These are phyloP conservation scores for Mixia osmundae DNA, from an alignment of 1,284 basidiomycete species.

Conservation along the genomic window DNA sequence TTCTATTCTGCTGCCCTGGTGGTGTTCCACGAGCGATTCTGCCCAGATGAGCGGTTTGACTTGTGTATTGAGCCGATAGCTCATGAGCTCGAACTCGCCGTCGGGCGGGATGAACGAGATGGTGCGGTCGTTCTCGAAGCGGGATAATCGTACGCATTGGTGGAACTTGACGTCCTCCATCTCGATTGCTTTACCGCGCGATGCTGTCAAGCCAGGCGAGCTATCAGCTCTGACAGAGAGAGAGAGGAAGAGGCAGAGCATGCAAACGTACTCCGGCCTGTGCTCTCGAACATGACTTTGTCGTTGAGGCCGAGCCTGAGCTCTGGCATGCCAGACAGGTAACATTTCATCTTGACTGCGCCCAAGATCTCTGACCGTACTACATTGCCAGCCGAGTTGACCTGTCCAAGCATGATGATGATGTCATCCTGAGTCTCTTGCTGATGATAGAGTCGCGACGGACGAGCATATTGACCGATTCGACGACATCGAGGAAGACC, in stretches of 20 bases:
- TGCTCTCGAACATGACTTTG: constrained; percentile 98
- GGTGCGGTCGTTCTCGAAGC: constrained; percentile 96
- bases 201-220: constrained; percentile 31
- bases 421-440: neutral
- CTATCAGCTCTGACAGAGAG: neutral
- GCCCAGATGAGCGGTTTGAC: constrained; percentile 98
- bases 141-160: constrained; percentile 95
- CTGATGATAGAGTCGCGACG: constrained; percentile 22
- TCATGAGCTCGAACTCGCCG: constrained; percentile 97
- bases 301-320: constrained; percentile 87
- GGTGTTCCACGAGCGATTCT: constrained; percentile 84
- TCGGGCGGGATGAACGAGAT: constrained; percentile 99
- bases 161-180: constrained; percentile 99
- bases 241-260: constrained; percentile 2
- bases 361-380: constrained; percentile 93
- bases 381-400: constrained; percentile 90
- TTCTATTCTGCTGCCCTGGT: constrained; percentile 79
- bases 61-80: constrained; percentile 78
- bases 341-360: constrained; percentile 99
- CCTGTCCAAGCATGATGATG: constrained; percentile 28
- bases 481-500: constrained; percentile 95
- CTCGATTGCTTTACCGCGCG: constrained; percentile 91
- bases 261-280: constrained; percentile 52
- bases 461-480: constrained; percentile 86
- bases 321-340: constrained; percentile 96